These are phyloP conservation scores for Macrolepiota fuliginosa DNA, from an alignment of 768 basidiomycete genomes.

Conservation along the genomic window DNA sequence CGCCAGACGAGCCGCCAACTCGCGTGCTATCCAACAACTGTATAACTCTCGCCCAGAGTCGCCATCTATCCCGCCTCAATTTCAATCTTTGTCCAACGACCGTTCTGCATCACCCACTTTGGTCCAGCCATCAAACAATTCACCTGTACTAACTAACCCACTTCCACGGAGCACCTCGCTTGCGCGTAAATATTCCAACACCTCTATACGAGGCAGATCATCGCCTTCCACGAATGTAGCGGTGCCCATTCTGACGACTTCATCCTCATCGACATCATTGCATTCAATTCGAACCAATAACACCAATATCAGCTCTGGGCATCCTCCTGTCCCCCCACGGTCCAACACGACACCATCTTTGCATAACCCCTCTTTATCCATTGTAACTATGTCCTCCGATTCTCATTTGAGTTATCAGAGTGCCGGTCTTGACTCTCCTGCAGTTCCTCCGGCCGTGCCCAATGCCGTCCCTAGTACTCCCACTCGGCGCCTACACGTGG, in stretches of 20 bases:
- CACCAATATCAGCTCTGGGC: conserved; percentile 8
- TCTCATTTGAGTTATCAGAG: conserved; percentile 18
- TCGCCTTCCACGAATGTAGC: conserved; percentile 7
- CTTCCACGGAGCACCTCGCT: conserved; percentile 35
- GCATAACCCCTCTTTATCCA: conserved; percentile 14
- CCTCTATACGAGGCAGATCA: conserved; percentile 22
- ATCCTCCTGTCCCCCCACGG: conserved; percentile 7
- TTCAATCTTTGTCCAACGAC: neutral
- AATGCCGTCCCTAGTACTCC: neutral
- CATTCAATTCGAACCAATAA: conserved; percentile 17
- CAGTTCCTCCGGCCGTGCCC: neutral
- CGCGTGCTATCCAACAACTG: conserved; percentile 33
- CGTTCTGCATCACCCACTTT: neutral
- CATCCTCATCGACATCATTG: conserved; percentile 20
- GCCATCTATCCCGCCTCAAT: conserved; percentile 15
- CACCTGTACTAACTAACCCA: conserved; percentile 24
- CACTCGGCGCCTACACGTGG: neutral
- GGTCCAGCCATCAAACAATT: conserved; percentile 11
- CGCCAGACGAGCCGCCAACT: conserved; percentile 32
- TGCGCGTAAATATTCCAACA: conserved; percentile 29
- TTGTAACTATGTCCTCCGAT: conserved; percentile 19
- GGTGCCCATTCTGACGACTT: conserved; percentile 15
- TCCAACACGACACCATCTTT: conserved; percentile 16
- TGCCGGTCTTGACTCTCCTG: neutral
- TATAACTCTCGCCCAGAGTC: conserved; percentile 34